Base-by-base conservation (phyloP, 1,284 basidiomycete species). In the Rhizoctonia solani region DNA sequence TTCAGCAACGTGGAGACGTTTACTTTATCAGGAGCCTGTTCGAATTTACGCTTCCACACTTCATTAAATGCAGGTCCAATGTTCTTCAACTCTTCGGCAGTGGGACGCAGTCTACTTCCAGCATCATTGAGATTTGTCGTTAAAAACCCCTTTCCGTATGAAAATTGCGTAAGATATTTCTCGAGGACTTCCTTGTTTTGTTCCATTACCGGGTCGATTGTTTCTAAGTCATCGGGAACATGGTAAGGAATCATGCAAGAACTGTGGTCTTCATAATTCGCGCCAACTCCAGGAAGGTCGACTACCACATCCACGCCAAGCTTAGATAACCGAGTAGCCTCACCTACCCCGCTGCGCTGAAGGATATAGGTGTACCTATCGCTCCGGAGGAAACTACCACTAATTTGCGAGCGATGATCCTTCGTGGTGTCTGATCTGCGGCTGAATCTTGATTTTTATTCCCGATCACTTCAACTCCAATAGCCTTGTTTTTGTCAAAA, bases 241-340 rank as follows among this genome's bases (percentile, higher is more conserved):
- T 52, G 25, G 25, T 37, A 63, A 16, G 25, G 5, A 2, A 34
- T 6, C 2, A 39, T 27, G 6, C 11, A 11, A 25, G 34, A 41
- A 34, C 44, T 34, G 34, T 49, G 65, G 81, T 85, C 85, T 73
- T 81, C 78, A 67, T 82, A 83, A 30, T 81, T 76, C 69, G 83
- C 80, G 5, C 86, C 86, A 0, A 87, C 85, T 2, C 84, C 85
- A 2, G 81, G 81, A 4, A 87, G 75, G 46, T 85, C 80, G 2
- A 85, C 80, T 16, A 81, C 27, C 16, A 76, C 74, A 13, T 71
- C 42, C 21, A 87, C 74, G 1, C 78, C 79, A 52, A 77, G 72
- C 54, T 78, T 75, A 39, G 78, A 71, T 9, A 87, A 74, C 4
- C 84, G 70, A 0, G 75, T 73, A 9, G 73, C 70, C 0, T 75